phyloP scores from a whole-genome alignment of 106 monocot species.

The Apostasia shenzhenica region DNA sequence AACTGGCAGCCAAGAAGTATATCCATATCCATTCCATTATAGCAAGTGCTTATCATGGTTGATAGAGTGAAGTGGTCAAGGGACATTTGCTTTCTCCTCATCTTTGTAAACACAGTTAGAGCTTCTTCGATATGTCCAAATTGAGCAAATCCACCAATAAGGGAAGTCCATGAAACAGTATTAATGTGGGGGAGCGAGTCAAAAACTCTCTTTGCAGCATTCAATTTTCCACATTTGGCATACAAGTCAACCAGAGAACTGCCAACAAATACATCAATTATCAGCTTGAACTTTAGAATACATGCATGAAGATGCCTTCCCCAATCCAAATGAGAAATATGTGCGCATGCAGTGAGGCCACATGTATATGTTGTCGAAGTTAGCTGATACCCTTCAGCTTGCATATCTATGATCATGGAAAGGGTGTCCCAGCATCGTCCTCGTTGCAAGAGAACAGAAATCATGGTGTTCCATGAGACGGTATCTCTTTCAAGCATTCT shows the following conservation, averaged over 20 bases:
- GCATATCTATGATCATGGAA: conserved; percentile 49
- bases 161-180: conserved; percentile 63
- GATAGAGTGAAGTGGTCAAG: conserved; percentile 61
- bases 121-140: conserved; percentile 40
- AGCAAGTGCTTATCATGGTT: conserved; percentile 62
- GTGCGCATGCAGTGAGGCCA: conserved; percentile 52
- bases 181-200: conserved; percentile 28
- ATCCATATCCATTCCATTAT: conserved; percentile 24
- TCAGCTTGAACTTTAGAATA: conserved; percentile 27
- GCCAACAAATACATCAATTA: conserved; percentile 46
- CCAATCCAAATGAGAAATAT: conserved; percentile 37
- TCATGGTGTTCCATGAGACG: conserved; percentile 81
- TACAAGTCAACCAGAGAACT: conserved; percentile 82
- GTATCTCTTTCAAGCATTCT: conserved; percentile 58
- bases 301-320: conserved; percentile 74
- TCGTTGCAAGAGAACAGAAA: conserved; percentile 46
- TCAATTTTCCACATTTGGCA: conserved; percentile 61
- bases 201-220: conserved; percentile 57
- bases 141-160: conserved; percentile 58
- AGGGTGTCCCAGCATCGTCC: conserved; percentile 34
- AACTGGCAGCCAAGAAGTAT: conserved; percentile 44
- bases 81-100: conserved; percentile 38
- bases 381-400: conserved; percentile 27
- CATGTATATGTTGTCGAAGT: conserved; percentile 59
- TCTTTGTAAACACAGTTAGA: conserved; percentile 53